Evolutionary conservation across 1,284 basidiomycete genomes (phyloP).

Genomic region (Cutaneotrichosporon sp.): DNA sequence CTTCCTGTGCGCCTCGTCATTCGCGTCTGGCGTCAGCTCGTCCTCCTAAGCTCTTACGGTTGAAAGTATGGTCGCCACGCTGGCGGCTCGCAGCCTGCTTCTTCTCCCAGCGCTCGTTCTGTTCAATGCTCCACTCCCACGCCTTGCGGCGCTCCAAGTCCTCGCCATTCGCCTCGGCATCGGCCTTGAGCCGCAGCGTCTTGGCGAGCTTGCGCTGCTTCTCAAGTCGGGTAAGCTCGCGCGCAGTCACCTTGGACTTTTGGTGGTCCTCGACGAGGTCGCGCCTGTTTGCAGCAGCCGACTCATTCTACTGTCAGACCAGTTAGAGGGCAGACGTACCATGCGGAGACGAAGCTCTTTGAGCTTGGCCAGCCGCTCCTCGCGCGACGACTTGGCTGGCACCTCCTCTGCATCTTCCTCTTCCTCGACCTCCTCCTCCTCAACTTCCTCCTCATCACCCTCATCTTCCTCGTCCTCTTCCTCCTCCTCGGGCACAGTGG

Average conservation of each 20-base stretch:
- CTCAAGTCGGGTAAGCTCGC: conserved; percentile 76
- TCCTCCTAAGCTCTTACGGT: conserved; percentile 31
- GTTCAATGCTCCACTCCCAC: conserved; percentile 92
- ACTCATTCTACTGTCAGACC: conserved; percentile 61
- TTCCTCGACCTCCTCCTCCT: conserved; percentile 16
- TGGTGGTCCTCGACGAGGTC: conserved; percentile 79
- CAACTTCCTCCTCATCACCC: conserved; percentile 12
- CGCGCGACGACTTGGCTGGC: conserved; percentile 52
- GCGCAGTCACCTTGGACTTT: conserved; percentile 68
- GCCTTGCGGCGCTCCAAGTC: conserved; percentile 73
- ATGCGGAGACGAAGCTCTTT: conserved; percentile 71
- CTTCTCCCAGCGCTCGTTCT: conserved; percentile 92
- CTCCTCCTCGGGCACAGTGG: conserved; percentile 16
- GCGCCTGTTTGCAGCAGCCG: conserved; percentile 74
- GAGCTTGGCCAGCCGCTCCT: conserved; percentile 74
- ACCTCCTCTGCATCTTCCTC: conserved; percentile 17
- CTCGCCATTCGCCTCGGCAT: conserved; percentile 80
- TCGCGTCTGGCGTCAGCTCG: conserved; percentile 64
- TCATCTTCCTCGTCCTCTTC: conserved; percentile 15
- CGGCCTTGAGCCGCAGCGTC: conserved; percentile 77
- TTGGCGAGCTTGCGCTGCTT: conserved; percentile 85
- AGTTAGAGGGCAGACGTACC: conserved; percentile 56
- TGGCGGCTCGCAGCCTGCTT: conserved; percentile 61
- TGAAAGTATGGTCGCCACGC: conserved; percentile 62
- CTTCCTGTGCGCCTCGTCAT: conserved; percentile 77